These are phyloP conservation scores for Metschnikowia colocasiae DNA, from an alignment of 805 yeast genomes.

Conservation along the genomic window DNA sequence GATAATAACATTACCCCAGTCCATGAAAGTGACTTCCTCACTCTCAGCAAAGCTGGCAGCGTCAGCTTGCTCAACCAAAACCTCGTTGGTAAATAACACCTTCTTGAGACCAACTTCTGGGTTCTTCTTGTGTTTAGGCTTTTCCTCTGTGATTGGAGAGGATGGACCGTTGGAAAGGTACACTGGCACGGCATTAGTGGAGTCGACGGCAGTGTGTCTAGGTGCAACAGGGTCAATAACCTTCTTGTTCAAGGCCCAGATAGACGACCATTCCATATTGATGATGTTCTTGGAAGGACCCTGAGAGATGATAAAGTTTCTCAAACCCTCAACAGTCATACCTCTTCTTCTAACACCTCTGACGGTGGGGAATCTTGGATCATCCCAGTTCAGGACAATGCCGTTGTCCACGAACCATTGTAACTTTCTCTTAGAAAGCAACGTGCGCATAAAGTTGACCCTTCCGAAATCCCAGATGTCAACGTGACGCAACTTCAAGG, in stretches of 20 bases:
- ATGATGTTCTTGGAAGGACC: slow-evolving; percentile 98
- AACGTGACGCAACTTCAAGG: slow-evolving; percentile 81
- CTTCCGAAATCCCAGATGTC: slow-evolving; percentile 98
- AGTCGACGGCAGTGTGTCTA: slow-evolving; percentile 80
- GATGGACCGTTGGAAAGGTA: slow-evolving; percentile 67
- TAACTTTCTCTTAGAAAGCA: slow-evolving; percentile 92
- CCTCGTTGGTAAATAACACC: slow-evolving; percentile 60
- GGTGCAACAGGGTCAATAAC: slow-evolving; percentile 96
- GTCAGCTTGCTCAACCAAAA: slow-evolving; percentile 84
- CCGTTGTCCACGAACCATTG: slow-evolving; percentile 98
- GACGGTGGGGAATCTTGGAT: slow-evolving; percentile 99
- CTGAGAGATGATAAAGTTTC: slow-evolving; percentile 88
- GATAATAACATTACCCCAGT: slow-evolving; percentile 94
- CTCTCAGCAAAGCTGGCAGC: slow-evolving; percentile 63
- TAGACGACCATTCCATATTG: slow-evolving; percentile 94
- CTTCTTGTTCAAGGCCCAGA: slow-evolving; percentile 98
- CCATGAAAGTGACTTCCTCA: slow-evolving; percentile 97
- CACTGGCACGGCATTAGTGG: slow-evolving; percentile 64
- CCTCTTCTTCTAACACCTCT: slow-evolving; percentile 99
- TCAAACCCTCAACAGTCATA: slow-evolving; percentile 97
- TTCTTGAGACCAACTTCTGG: slow-evolving; percentile 83
- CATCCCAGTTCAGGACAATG: slow-evolving; percentile 93
- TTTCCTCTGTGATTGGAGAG: slow-evolving; percentile 59
- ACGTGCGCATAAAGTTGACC: slow-evolving; percentile 93
- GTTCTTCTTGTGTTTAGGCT: slow-evolving; percentile 94